Percentiles rank a stretch among this genome's conserved stretches.
These are phyloP conservation scores for Laburnicola sp. DNA, from an alignment of 2,329 filamentous ascomycete species.

Conservation along the genomic window DNA sequence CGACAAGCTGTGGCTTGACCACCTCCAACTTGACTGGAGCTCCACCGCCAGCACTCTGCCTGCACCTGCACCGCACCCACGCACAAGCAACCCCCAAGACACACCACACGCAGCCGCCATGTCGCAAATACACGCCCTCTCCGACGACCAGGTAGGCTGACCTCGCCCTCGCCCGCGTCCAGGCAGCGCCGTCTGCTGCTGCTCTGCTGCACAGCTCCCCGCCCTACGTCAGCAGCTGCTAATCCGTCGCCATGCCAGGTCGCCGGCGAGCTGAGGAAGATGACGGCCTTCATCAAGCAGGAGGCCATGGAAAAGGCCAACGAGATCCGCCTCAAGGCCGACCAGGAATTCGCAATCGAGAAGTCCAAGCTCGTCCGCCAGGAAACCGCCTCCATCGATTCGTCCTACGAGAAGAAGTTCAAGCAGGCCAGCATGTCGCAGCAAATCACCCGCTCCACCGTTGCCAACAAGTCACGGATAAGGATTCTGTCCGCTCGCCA, in stretches of 20 bases:
- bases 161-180: constrained; percentile 14
- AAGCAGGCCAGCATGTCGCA: constrained; percentile 98
- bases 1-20: constrained; percentile 29
- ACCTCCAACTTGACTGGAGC: constrained; percentile 26
- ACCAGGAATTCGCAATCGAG: constrained; percentile 98
- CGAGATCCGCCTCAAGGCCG: constrained; percentile 97
- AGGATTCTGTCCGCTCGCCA: constrained; percentile 85
- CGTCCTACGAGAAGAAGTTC: constrained; percentile 96
- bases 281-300: constrained; percentile 99
- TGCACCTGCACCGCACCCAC: constrained; percentile 16
- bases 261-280: constrained; percentile 97
- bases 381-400: constrained; percentile 91
- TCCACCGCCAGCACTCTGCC: constrained; percentile 10
- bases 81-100: constrained; percentile 1
- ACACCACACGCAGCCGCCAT: constrained; percentile 59
- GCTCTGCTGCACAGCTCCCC: constrained; percentile 18
- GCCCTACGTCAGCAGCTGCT: constrained; percentile 32
- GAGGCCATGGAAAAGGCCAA: constrained; percentile 95
- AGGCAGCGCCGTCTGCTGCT: constrained; percentile 26
- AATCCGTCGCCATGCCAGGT: constrained; percentile 63
- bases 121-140: constrained; percentile 92
- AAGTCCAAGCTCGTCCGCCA: constrained; percentile 98
- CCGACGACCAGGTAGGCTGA: constrained; percentile 84
- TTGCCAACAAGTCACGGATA: constrained; percentile 94
- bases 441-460: constrained; percentile 95